Conservation (phyloP, 345 rosid genomes). For the Aurinia saxatilis region DNA sequence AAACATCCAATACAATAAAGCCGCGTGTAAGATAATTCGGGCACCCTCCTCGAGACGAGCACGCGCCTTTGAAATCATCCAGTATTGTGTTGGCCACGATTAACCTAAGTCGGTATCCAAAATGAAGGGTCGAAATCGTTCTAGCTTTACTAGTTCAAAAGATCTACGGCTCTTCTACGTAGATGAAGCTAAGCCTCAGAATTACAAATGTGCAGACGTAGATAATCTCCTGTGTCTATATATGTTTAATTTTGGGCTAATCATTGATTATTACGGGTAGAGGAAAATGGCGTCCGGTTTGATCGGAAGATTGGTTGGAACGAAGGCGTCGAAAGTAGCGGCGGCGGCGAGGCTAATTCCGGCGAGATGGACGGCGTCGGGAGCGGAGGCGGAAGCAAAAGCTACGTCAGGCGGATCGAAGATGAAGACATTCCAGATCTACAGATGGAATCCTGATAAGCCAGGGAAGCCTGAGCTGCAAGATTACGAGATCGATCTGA, state of each 20-base stretch:
- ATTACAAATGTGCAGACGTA: conserved; percentile 12
- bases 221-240: conserved; percentile 2
- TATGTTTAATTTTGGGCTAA: neutral
- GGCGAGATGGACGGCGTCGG: conserved; percentile 41
- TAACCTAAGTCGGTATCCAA: neutral
- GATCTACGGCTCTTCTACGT: conserved; percentile 28
- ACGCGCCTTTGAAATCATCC: conserved; percentile 26
- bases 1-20: neutral
- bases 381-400: conserved; percentile 32
- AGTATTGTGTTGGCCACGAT: conserved; percentile 22
- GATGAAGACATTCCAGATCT: conserved; percentile 80
- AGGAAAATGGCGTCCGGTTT: conserved; percentile 47
- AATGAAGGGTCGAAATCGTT: conserved; percentile 11
- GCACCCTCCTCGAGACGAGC: conserved; percentile 19
- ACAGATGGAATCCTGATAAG: conserved; percentile 88
- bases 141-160: neutral
- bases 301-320: conserved; percentile 36
- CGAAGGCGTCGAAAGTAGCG: conserved; percentile 19
- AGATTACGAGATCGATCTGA: conserved; percentile 73
- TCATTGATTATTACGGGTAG: neutral
- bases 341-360: conserved; percentile 34
- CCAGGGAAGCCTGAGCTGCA: conserved; percentile 72
- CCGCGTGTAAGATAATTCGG: conserved; percentile 7
- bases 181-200: conserved; percentile 21
- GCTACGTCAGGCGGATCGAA: conserved; percentile 9